Evolutionary conservation across 257 asterid genomes (phyloP), one percentile per base, ranked within the genome.

Genomic region (Solanum boliviense): DNA sequence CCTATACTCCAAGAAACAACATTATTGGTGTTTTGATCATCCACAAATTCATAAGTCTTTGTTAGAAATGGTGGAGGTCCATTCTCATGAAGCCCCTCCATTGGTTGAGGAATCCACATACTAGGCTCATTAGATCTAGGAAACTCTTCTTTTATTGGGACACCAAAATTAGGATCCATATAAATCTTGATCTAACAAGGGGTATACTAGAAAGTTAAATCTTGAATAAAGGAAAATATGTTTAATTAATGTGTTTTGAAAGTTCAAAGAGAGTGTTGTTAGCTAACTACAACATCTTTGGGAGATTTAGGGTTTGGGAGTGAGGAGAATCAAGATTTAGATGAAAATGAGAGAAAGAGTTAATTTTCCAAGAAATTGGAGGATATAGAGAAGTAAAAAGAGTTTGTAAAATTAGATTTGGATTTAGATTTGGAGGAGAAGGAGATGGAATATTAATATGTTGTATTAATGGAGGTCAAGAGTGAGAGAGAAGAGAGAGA

Each of bases 41-140:
- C 96, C 13, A 95, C 96, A 13, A 95, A 91, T 13, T 94, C 97
- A 88, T 95, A 95, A 6, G 98, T 93, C 89, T 95, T 95, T 91
- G 91, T 93, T 18, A 95, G 91, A 56, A 95, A 95, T 41, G 98
- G 98, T 44, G 98, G 94, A 3, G 95, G 94, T 0, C 92, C 94
- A 23, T 83, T 87, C 81, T 93, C 94, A 35, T 90, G 88, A 21
- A 95, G 89, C 23, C 93, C 94, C 88, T 92, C 98, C 88, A 91
- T 46, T 38, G 98, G 94, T 79, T 89, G 94, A 79, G 98, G 92
- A 87, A 48, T 84, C 74, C 85, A 46, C 85, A 81, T 46, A 29
- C 60, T 31, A 10, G 65, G 21, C 83, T 87, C 88, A 39, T 41
- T 41, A 46, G 85, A 92, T 60, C 92, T 91, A 25, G 41, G 44